Percentiles rank a stretch among this genome's conserved stretches.
Conservation (phyloP, 2,329 filamentous ascomycete genomes). For the Huntiella moniliformis region DNA sequence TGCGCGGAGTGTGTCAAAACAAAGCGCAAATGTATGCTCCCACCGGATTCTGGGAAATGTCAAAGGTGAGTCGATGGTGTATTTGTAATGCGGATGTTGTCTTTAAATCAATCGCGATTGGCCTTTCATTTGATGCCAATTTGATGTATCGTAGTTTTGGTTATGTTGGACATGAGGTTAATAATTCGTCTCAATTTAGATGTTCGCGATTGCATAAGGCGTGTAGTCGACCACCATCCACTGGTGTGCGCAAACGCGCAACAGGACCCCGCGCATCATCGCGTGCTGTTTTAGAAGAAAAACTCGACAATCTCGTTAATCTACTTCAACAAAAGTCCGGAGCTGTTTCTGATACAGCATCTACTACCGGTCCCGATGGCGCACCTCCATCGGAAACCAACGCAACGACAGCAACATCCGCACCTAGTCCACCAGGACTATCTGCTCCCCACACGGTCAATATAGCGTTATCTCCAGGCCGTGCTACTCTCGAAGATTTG, state of each 20-base stretch:
- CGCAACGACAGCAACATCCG: background rate
- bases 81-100: too few species aligned
- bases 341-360: background rate
- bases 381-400: background rate
- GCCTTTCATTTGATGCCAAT: too few species aligned
- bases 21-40: conserved; percentile 26
- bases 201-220: conserved; percentile 24
- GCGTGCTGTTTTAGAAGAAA: conserved; percentile 15
- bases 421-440: background rate
- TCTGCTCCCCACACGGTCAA: background rate
- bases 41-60: conserved; percentile 16
- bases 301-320: conserved; percentile 17
- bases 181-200: conserved; percentile 7
- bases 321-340: conserved; percentile 14
- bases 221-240: conserved; percentile 17
- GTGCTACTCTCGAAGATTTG: conserved; percentile 9
- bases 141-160: background rate
- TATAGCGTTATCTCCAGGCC: conserved; percentile 3
- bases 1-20: conserved; percentile 25
- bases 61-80: conserved; percentile 17
- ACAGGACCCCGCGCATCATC: conserved; percentile 4
- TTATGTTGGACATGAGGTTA: background rate
- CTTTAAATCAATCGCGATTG: too few species aligned
- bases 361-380: background rate
- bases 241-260: conserved; percentile 7